Conservation (phyloP, 2,329 filamentous ascomycete genomes). For the Cryphonectria carpinicola region DNA sequence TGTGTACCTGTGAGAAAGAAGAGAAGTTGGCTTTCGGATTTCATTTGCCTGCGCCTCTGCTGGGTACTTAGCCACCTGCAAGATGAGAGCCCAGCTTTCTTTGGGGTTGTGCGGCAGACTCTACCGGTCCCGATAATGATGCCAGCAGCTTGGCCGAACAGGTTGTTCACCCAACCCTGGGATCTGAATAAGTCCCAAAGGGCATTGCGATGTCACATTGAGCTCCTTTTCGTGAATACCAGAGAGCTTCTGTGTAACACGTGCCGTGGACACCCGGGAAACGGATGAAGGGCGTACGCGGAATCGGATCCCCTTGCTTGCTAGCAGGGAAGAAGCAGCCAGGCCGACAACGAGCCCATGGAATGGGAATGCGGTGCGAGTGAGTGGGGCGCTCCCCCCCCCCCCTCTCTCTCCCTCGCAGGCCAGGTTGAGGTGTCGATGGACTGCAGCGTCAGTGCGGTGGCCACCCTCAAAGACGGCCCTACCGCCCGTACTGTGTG, state of each 20-base stretch:
- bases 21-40: background rate
- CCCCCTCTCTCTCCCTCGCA: background rate
- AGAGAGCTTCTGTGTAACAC: background rate
- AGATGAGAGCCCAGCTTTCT: background rate
- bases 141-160: background rate
- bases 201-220: background rate
- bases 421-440: background rate
- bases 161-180: background rate
- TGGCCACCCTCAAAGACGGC: background rate
- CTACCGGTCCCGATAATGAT: background rate
- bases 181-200: background rate
- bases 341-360: conserved; percentile 10
- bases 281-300: background rate
- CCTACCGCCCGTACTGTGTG: background rate
- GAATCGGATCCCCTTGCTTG: conserved; percentile 8
- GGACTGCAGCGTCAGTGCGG: background rate
- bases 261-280: background rate
- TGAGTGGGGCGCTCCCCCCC: background rate
- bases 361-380: conserved; percentile 6
- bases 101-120: background rate
- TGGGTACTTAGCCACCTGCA: background rate
- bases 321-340: conserved; percentile 18
- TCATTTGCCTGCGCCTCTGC: background rate
- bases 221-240: background rate
- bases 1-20: background rate